Evolutionary conservation across 441 rosid genomes (phyloP).

Genomic region (Manihot esculenta): DNA sequence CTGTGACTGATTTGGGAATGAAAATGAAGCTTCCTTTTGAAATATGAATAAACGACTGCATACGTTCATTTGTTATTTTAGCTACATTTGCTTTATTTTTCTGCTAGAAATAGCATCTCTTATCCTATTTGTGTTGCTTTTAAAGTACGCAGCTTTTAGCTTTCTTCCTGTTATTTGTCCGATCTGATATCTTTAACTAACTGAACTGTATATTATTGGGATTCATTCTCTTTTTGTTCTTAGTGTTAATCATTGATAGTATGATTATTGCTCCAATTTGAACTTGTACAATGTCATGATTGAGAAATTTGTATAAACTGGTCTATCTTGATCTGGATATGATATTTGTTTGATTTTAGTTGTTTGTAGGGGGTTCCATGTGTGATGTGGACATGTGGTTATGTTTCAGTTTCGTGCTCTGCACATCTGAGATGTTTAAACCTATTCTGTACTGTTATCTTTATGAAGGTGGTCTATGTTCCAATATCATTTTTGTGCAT

Average conservation of each 20-base stretch:
- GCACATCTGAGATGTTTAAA: neutral
- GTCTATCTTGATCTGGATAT: constrained; percentile 1
- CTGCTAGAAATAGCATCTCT: constrained; percentile 5
- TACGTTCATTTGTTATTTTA: constrained; percentile 16
- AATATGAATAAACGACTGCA: constrained; percentile 19
- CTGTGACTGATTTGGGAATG: constrained; percentile 11
- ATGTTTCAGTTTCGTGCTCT: neutral
- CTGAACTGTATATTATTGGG: neutral
- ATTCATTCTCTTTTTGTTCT: neutral
- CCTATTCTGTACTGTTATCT: neutral
- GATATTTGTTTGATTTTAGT: constrained; percentile 10
- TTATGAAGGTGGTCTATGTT: neutral
- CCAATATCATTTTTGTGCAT: constrained; percentile 1
- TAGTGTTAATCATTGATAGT: constrained; percentile 11
- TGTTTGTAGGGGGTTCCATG: constrained; percentile 18
- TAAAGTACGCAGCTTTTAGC: constrained; percentile 16
- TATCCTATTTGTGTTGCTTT: constrained; percentile 18
- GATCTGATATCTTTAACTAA: constrained; percentile 19
- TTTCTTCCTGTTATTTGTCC: neutral
- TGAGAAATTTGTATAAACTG: constrained; percentile 11
- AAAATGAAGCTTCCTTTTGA: constrained; percentile 10
- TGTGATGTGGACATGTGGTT: neutral
- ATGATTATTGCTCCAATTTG: constrained; percentile 13
- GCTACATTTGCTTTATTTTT: constrained; percentile 34
- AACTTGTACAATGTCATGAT: constrained; percentile 7